Percentiles rank a stretch among this genome's conserved stretches.
phyloP scores from a whole-genome alignment of 305 asterid species.

The Fraxinus platypoda region DNA sequence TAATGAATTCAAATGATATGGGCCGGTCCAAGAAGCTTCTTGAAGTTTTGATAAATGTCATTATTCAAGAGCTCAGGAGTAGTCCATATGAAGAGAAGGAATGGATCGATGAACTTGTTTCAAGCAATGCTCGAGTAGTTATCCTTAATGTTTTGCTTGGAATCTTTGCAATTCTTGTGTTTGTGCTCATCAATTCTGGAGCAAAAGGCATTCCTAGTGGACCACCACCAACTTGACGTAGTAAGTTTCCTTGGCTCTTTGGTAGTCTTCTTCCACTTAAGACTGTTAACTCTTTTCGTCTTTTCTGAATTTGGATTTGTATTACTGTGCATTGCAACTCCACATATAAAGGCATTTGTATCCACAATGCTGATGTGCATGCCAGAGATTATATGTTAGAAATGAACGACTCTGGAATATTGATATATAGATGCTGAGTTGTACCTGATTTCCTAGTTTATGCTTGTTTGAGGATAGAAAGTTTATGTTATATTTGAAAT shows the following conservation, averaged over 20 bases:
- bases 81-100: conserved; percentile 43
- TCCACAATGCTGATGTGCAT: background rate
- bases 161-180: conserved; percentile 31
- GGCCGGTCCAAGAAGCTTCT: conserved; percentile 52
- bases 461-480: background rate
- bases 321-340: background rate
- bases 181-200: conserved; percentile 26
- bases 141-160: conserved; percentile 38
- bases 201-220: conserved; percentile 7
- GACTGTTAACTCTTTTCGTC: background rate
- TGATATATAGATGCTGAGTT: background rate
- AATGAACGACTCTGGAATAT: background rate
- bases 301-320: background rate
- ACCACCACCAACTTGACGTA: conserved; percentile 39
- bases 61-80: conserved; percentile 41
- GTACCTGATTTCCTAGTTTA: background rate
- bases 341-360: background rate
- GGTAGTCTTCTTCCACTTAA: background rate
- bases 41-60: conserved; percentile 39
- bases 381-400: background rate
- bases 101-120: conserved; percentile 33
- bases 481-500: background rate
- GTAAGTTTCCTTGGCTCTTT: background rate
- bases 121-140: conserved; percentile 31
- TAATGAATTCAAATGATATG: conserved; percentile 40